phyloP scores from a whole-genome alignment of 2,329 filamentous ascomycete species.

The Apiospora kogelbergensis region DNA sequence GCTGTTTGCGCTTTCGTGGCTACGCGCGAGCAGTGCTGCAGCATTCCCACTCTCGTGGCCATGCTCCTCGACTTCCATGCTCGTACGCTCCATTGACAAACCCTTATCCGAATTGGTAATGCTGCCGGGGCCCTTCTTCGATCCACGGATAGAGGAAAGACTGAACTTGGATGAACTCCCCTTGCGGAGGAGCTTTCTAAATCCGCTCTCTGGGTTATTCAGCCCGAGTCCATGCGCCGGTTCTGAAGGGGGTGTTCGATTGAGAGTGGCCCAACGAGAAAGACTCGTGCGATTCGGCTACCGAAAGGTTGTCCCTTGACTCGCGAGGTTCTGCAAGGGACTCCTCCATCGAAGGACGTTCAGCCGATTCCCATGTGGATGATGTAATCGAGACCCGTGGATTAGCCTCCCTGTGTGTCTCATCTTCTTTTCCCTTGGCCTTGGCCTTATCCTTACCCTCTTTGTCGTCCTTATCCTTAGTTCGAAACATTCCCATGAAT shows the following conservation, averaged over 20 bases:
- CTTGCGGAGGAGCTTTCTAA: constrained; percentile 63
- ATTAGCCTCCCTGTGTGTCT: constrained; percentile 41
- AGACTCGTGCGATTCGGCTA: constrained; percentile 62
- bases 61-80: constrained; percentile 58
- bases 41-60: constrained; percentile 38
- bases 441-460: constrained; percentile 38
- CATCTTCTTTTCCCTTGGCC: constrained; percentile 40
- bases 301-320: constrained; percentile 56
- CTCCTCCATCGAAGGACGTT: constrained; percentile 37
- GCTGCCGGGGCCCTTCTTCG: constrained; percentile 60
- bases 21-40: constrained; percentile 40
- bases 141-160: constrained; percentile 50
- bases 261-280: constrained; percentile 53
- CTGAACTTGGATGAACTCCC: constrained; percentile 67
- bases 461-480: constrained; percentile 27
- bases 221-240: constrained; percentile 39
- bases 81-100: constrained; percentile 54
- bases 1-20: constrained; percentile 56
- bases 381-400: constrained; percentile 37
- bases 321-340: constrained; percentile 53
- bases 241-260: constrained; percentile 60
- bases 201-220: constrained; percentile 56
- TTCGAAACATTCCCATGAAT: constrained; percentile 72
- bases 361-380: constrained; percentile 36
- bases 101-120: constrained; percentile 59